Evolutionary conservation across 2,329 filamentous ascomycete species (phyloP).

Genomic region (Hymenoscyphus infarciens): DNA sequence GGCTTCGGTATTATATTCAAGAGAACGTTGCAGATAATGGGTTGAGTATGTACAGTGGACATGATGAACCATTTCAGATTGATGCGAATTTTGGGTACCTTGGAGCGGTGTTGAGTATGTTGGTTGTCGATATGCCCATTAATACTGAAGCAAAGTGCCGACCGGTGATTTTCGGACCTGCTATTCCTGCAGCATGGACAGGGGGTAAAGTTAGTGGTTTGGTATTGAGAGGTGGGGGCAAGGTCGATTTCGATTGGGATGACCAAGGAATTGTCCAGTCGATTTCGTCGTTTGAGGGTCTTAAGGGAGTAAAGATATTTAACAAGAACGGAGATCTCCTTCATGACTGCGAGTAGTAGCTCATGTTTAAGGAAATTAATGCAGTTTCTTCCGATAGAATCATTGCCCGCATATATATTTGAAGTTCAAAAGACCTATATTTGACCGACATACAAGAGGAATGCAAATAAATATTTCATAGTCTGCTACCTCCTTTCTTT

Average conservation of each 20-base stretch:
- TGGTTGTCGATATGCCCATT: conserved; percentile 47
- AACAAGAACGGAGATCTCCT: not conserved
- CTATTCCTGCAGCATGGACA: conserved; percentile 45
- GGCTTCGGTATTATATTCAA: conserved; percentile 46
- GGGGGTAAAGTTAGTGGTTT: conserved; percentile 44
- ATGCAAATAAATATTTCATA: not conserved
- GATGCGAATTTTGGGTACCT: conserved; percentile 55
- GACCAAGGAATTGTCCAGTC: conserved; percentile 23
- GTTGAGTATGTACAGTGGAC: conserved; percentile 48
- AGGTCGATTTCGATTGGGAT: conserved; percentile 45
- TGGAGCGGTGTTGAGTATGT: conserved; percentile 48
- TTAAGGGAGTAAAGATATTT: not conserved
- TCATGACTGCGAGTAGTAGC: not conserved
- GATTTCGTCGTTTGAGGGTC: not conserved
- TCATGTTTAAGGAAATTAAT: not conserved
- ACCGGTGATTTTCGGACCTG: conserved; percentile 45
- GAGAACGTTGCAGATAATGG: conserved; percentile 49
- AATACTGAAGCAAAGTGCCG: conserved; percentile 9
- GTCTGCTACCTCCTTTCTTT: not conserved
- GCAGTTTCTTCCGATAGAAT: no score
- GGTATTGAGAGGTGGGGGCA: conserved; percentile 42
- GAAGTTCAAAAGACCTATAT: not conserved
- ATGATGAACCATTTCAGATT: conserved; percentile 51
- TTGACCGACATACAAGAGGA: not conserved
- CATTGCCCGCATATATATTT: no score